A percentile compares a stretch with the other conserved stretches of the same genome.
Conservation (phyloP, 495 filamentous ascomycete genomes). For the Aspergillus haitiensis region DNA sequence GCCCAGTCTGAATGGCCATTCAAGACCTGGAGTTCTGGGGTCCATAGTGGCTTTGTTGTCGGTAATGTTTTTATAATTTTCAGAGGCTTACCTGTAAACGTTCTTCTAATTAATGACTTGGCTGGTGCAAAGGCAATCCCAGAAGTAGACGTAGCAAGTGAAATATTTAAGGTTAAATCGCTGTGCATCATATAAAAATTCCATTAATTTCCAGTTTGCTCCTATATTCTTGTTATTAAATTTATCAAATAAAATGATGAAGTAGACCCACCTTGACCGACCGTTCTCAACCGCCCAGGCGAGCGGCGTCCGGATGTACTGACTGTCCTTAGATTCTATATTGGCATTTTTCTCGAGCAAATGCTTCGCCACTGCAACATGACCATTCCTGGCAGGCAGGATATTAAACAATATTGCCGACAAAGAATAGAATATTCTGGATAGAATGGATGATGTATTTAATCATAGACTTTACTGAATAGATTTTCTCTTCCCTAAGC, state of each 20-base stretch:
- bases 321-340: conserved; percentile 11
- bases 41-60: conserved; percentile 14
- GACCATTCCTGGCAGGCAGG: no score
- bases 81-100: neutral
- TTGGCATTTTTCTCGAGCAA: conserved; percentile 17
- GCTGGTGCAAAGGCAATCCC: conserved; percentile 36
- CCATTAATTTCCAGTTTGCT: conserved; percentile 22
- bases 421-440: no score
- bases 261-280: neutral
- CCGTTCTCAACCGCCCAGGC: conserved; percentile 16
- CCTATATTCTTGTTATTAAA: neutral
- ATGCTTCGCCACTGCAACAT: conserved; percentile 20
- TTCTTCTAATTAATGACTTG: conserved; percentile 30
- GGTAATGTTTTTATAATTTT: conserved; percentile 5
- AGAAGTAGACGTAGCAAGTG: conserved; percentile 30
- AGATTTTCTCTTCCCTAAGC: no score
- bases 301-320: conserved; percentile 10
- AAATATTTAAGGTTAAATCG: conserved; percentile 35
- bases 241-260: neutral
- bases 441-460: no score
- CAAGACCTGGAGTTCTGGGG: conserved; percentile 5
- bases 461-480: no score
- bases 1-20: neutral
- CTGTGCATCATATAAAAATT: conserved; percentile 35
- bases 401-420: no score